phyloP scores from a whole-genome alignment of 345 rosid species.

The Linum trigynum region DNA sequence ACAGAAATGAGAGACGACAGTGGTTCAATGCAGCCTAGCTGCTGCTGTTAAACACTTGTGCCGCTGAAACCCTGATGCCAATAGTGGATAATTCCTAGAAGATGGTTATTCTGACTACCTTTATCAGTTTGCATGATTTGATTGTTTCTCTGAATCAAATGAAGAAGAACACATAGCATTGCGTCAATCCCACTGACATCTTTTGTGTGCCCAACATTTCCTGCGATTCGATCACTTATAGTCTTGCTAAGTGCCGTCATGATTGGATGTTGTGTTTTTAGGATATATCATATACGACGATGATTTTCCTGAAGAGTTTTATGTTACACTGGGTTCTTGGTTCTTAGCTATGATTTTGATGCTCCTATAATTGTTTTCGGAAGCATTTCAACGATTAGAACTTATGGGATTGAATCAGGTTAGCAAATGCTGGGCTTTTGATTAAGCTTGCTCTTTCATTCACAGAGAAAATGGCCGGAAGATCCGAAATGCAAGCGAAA shows the following conservation, averaged over 20 bases:
- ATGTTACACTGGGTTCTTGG: not conserved
- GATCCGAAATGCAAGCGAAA: slow-evolving; percentile 27
- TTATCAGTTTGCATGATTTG: no score
- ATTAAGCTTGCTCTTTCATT: not conserved
- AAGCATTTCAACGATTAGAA: no score
- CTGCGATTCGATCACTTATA: not conserved
- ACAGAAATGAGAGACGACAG: not conserved
- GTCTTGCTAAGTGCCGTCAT: not conserved
- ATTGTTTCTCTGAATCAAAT: no score
- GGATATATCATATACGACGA: not conserved
- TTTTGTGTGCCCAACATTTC: not conserved
- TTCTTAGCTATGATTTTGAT: not conserved
- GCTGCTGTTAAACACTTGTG: not conserved
- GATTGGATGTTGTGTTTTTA: no score
- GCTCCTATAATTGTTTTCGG: not conserved
- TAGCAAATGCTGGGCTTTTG: not conserved
- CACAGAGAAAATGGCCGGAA: slow-evolving; percentile 51
- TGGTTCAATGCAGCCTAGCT: not conserved
- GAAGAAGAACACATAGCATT: not conserved
- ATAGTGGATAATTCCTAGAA: no score
- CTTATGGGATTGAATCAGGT: not conserved
- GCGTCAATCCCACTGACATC: not conserved
- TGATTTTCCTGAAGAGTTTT: not conserved
- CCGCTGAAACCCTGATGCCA: not conserved
- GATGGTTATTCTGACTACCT: no score